Evolutionary conservation across 169 alveolate genomes (phyloP).

Genomic region (Eimeria nieschulzi): DNA sequence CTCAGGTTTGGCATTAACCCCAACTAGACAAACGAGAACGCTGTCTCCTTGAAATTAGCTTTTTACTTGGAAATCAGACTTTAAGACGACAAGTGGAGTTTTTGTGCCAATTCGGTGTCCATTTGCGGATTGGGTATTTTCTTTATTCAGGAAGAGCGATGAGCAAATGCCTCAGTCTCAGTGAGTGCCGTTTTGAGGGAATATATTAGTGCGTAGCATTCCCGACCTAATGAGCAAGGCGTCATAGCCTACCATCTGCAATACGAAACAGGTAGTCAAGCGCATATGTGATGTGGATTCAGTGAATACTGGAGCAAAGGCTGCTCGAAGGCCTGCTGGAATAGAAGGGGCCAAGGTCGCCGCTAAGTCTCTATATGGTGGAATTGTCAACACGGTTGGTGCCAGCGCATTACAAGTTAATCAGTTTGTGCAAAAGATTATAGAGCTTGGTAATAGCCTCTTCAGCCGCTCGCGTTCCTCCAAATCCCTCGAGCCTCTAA

Average conservation of each 20-base stretch:
- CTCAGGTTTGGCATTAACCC: conserved; percentile 17
- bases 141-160: conserved; percentile 30
- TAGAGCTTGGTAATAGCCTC: background rate
- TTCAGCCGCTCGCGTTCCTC: conserved; percentile 41
- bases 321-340: conserved; percentile 26
- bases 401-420: conserved; percentile 34
- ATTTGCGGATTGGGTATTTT: too few relatives aligned
- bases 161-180: conserved; percentile 37
- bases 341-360: background rate
- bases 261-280: too few relatives aligned
- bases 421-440: conserved; percentile 22
- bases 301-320: conserved; percentile 52
- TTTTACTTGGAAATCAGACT: background rate
- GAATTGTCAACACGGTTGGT: conserved; percentile 52
- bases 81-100: background rate
- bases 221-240: too few relatives aligned
- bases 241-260: too few relatives aligned
- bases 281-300: conserved; percentile 13
- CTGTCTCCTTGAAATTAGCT: background rate
- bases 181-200: background rate
- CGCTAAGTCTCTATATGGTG: conserved; percentile 58
- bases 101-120: too few relatives aligned
- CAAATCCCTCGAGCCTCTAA: conserved; percentile 4
- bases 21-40: background rate
- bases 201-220: too few relatives aligned